phyloP scores from a whole-genome alignment of 2,329 filamentous ascomycete species.

The Podosphaera aphanis region DNA sequence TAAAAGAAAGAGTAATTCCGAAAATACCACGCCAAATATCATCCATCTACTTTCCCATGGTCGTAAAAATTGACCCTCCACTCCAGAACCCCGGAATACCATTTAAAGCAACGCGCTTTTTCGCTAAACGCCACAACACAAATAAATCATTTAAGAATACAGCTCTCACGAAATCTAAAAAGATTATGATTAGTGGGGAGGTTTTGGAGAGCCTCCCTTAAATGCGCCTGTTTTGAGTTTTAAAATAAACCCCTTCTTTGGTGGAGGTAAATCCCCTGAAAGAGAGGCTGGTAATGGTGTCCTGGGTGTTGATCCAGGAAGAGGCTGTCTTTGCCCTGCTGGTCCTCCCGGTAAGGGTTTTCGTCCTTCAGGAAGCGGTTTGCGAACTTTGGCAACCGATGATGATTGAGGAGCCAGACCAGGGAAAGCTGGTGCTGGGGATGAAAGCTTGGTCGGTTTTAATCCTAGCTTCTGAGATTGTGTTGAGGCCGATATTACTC shows the following conservation, averaged over 20 bases:
- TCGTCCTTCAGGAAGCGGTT: conserved; percentile 7
- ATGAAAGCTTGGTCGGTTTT: conserved; percentile 1
- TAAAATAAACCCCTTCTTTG: conserved; percentile 1
- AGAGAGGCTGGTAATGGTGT: conserved; percentile 3
- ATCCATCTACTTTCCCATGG: not conserved
- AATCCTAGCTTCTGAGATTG: conserved; percentile 3
- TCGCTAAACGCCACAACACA: conserved; percentile 11
- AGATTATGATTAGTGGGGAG: not conserved
- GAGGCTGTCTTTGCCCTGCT: not conserved
- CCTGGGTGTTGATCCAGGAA: not conserved
- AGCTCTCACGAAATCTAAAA: not conserved
- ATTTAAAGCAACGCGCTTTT: conserved; percentile 6
- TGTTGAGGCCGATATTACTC: conserved; percentile 3
- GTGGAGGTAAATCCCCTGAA: conserved; percentile 1
- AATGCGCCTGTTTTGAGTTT: conserved; percentile 3
- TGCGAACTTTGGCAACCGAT: conserved; percentile 4
- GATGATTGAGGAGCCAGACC: not conserved
- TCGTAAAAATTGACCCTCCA: not conserved
- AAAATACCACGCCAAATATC: not conserved
- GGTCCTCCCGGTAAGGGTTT: conserved; percentile 5
- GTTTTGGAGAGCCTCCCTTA: not conserved
- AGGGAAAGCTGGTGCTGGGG: conserved; percentile 2
- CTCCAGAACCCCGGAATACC: not conserved
- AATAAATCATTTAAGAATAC: conserved; percentile 1
- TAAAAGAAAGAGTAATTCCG: not conserved